These are phyloP conservation scores for Chrysanthemum seticuspe DNA, from an alignment of 129 eudicot species.

Conservation along the genomic window DNA sequence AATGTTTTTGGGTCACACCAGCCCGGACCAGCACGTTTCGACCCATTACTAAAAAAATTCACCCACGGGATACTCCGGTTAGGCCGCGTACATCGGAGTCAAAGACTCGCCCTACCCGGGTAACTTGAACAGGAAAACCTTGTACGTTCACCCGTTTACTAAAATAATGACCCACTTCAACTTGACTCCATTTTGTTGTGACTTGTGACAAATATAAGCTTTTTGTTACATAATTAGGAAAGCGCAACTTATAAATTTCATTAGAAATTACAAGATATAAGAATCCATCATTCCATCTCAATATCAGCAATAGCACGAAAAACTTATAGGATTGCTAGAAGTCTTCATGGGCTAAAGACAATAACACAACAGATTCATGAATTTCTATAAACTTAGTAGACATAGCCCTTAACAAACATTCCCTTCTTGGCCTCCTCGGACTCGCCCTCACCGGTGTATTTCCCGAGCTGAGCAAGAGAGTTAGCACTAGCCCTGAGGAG, in stretches of 20 bases:
- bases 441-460: conserved; percentile 77
- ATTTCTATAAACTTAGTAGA: conserved; percentile 40
- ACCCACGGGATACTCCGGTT: too few species aligned
- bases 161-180: not conserved
- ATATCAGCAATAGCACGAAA: conserved; percentile 33
- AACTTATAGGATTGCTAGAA: conserved; percentile 34
- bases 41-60: too few species aligned
- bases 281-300: conserved; percentile 40
- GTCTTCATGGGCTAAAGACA: conserved; percentile 33
- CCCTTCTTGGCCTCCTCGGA: conserved; percentile 71
- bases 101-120: too few species aligned
- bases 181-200: not conserved
- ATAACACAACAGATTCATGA: conserved; percentile 32
- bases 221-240: conserved; percentile 12
- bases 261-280: conserved; percentile 34
- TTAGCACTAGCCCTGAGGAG: conserved; percentile 71
- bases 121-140: too few species aligned
- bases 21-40: too few species aligned
- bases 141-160: too few species aligned
- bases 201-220: not conserved
- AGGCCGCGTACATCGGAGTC: too few species aligned
- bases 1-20: not conserved
- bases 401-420: conserved; percentile 74
- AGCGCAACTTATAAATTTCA: conserved; percentile 28
- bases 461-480: conserved; percentile 86